phyloP scores from a whole-genome alignment of 1,284 basidiomycete genomes.

The Pseudozyma hubeiensis region DNA sequence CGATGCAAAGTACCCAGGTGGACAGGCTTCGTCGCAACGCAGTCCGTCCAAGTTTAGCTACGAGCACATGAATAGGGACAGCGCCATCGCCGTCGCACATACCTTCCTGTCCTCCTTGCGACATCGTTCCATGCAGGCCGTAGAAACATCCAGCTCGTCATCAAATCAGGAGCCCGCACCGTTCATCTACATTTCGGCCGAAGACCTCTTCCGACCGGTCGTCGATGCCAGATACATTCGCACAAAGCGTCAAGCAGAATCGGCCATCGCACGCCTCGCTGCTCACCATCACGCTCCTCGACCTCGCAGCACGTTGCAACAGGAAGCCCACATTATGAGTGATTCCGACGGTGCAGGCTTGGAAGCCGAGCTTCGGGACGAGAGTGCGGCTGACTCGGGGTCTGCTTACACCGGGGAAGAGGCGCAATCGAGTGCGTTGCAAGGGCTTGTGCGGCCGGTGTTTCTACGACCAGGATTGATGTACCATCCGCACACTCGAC shows the following conservation, averaged over 20 bases:
- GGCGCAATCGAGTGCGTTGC: neutral
- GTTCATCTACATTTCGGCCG: slow-evolving; percentile 94
- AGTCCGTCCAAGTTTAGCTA: slow-evolving; percentile 71
- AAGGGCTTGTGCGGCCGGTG: slow-evolving; percentile 32
- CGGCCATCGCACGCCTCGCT: slow-evolving; percentile 71
- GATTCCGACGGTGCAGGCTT: slow-evolving; percentile 52
- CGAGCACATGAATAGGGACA: slow-evolving; percentile 84
- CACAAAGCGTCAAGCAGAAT: slow-evolving; percentile 89
- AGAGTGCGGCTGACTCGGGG: slow-evolving; percentile 1
- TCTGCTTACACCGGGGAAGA: neutral
- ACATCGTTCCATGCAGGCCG: slow-evolving; percentile 23
- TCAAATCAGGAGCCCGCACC: slow-evolving; percentile 69
- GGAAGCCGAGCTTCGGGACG: slow-evolving; percentile 34
- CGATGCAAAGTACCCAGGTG: slow-evolving; percentile 32
- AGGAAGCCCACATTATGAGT: slow-evolving; percentile 14
- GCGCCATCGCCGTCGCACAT: slow-evolving; percentile 62
- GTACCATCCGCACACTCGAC: slow-evolving; percentile 92
- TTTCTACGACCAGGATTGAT: slow-evolving; percentile 78
- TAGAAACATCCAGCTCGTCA: neutral
- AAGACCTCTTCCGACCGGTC: slow-evolving; percentile 88
- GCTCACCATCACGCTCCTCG: slow-evolving; percentile 82
- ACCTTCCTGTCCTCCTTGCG: slow-evolving; percentile 70
- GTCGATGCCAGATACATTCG: slow-evolving; percentile 86
- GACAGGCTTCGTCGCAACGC: neutral
- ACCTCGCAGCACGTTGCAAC: slow-evolving; percentile 69